phyloP scores from a whole-genome alignment of 768 basidiomycete species.

The Hygrophoropsis aurantiaca region DNA sequence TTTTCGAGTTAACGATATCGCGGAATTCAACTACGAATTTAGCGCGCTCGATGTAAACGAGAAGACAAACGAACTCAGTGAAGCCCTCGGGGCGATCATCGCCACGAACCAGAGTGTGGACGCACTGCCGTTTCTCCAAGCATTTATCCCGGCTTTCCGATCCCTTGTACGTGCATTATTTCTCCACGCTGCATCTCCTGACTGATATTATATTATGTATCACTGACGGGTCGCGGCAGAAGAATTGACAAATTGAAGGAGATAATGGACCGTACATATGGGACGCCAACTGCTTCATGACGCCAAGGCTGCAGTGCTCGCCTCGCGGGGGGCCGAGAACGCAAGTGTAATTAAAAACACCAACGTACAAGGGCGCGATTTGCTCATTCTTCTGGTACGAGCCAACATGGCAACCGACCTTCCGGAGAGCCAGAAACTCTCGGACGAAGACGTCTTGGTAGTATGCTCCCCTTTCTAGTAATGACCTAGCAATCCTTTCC shows the following conservation, averaged over 20 bases:
- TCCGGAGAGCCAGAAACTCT: conserved; percentile 49
- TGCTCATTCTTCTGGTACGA: conserved; percentile 54
- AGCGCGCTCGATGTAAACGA: conserved; percentile 18
- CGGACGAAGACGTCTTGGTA: conserved; percentile 58
- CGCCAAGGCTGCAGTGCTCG: conserved; percentile 41
- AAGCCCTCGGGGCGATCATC: conserved; percentile 26
- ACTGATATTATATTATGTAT: background rate
- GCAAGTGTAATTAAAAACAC: conserved; percentile 30
- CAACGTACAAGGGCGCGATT: conserved; percentile 39
- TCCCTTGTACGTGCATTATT: conserved; percentile 29
- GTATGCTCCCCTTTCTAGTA: conserved; percentile 26
- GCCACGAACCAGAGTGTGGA: background rate
- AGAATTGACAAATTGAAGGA: conserved; percentile 22
- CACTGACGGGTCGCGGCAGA: conserved; percentile 16
- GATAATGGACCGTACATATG: conserved; percentile 46
- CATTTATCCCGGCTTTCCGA: conserved; percentile 34
- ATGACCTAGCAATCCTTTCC: background rate
- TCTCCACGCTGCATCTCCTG: background rate
- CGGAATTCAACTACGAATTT: conserved; percentile 34
- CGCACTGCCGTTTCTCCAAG: conserved; percentile 30
- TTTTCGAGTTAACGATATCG: no score
- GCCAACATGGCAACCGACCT: conserved; percentile 62
- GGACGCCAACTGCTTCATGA: conserved; percentile 45
- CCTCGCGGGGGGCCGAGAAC: conserved; percentile 8
- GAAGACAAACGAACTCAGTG: conserved; percentile 21